Base-by-base conservation (phyloP, 2,329 filamentous ascomycete genomes). In the Aspergillus flavus region DNA sequence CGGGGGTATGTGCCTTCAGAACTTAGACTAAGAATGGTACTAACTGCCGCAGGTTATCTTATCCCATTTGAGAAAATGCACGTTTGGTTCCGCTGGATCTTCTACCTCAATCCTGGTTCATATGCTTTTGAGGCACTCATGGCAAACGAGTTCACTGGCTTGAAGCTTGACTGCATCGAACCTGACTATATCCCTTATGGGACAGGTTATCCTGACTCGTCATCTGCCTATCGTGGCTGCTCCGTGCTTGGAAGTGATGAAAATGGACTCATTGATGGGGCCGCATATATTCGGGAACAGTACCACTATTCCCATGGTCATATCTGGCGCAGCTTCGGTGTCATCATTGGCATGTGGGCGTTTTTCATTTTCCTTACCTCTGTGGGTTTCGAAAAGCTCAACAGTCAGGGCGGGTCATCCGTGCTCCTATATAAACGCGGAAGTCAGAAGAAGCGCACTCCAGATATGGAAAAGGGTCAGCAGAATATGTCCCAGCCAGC, bases 331-430 rank as follows among this genome's bases (percentile, higher is more conserved):
- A 92, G 94, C 77, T 93, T 90, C 76, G 92, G 91, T 1, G 92
- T 96, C 61, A 87, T 95, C 64, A 72, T 93, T 7, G 88, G 84
- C 0, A 84, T 96, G 57, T 93, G 94, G 69, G 76, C 88, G 34
- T 89, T 87, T 66, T 96, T 96, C 80, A 83, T 96, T 6, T 77
- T 87, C 19, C 78, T 91, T 57, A 93, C 96, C 66, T 87, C 91
- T 1, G 82, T 91, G 12, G 83, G 94, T 0, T 92, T 92, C 68
- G 93, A 96, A 73, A 81, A 89, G 4, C 66, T 66, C 2, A 75
- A 77, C 48, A 72, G 63, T 41, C 70, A 74, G 45, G 66, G 64
- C 14, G 73, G 74, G 0, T 75, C 74, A 1, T 76, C 75, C 0
- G 71, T 77, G 1, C 60, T 77, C 1, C 68, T 77, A 6, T 77